These are phyloP conservation scores for Phytopythium montanum DNA, from an alignment of 352 stramenopile species.

Conservation along the genomic window DNA sequence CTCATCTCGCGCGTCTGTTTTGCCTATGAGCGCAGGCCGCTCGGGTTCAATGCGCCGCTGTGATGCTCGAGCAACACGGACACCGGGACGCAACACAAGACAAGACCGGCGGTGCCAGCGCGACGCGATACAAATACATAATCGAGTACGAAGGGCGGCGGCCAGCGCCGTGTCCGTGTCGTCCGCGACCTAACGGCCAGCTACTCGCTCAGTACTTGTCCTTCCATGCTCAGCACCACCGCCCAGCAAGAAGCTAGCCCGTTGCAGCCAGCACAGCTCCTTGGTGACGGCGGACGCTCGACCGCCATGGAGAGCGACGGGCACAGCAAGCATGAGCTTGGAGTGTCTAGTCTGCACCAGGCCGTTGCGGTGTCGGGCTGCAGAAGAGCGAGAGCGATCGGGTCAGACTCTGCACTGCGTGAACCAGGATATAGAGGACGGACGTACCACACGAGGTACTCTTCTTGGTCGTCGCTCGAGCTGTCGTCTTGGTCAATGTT, in stretches of 20 bases:
- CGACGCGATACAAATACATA: conserved; percentile 9
- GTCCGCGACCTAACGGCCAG: background rate
- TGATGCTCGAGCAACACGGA: background rate
- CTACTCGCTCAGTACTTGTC: background rate
- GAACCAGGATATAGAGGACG: background rate
- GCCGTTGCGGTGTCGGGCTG: conserved; percentile 26
- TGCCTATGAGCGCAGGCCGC: too few species aligned
- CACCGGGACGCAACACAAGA: background rate
- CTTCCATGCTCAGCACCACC: background rate
- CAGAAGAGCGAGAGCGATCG: background rate
- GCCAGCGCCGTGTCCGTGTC: background rate
- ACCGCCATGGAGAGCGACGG: background rate
- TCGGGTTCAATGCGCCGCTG: background rate
- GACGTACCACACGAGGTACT: conserved; percentile 23
- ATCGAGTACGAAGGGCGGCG: background rate
- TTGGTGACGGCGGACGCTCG: background rate
- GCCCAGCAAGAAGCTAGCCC: background rate
- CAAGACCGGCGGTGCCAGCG: background rate
- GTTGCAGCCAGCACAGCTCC: background rate
- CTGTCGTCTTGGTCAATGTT: conserved; percentile 7
- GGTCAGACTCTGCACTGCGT: background rate
- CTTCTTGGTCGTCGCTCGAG: conserved; percentile 1
- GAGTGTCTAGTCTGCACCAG: conserved; percentile 11
- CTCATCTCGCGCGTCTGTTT: background rate
- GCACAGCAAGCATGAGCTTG: background rate